Percentiles rank a stretch among this genome's conserved stretches.
phyloP scores from a whole-genome alignment of 495 filamentous ascomycete species.

The Trichoderma erinaceum region DNA sequence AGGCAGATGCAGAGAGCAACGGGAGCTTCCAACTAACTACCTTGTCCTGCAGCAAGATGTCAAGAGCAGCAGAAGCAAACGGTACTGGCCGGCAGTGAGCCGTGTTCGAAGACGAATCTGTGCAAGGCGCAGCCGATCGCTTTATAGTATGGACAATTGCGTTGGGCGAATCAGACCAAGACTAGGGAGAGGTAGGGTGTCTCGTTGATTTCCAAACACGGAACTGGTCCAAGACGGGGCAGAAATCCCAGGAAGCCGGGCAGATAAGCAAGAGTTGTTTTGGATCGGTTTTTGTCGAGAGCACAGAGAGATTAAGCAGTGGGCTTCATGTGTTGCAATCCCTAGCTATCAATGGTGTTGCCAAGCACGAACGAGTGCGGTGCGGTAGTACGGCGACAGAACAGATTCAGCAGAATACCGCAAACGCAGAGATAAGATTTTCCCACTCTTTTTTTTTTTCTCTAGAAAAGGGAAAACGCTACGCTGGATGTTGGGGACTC shows the following conservation, averaged over 20 bases:
- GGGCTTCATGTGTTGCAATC: neutral
- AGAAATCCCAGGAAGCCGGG: neutral
- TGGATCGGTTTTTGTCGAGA: neutral
- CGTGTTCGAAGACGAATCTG: neutral
- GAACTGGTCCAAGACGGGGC: neutral
- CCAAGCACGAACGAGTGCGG: neutral
- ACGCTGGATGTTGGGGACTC: neutral
- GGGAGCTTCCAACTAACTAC: neutral
- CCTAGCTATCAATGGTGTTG: neutral
- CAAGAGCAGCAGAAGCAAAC: neutral
- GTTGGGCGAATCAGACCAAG: neutral
- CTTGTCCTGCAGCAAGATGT: neutral
- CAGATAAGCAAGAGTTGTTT: neutral
- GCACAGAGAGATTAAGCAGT: neutral
- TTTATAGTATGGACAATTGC: neutral
- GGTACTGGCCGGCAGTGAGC: neutral
- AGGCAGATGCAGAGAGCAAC: neutral
- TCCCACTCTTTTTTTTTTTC: neutral
- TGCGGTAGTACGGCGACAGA: neutral
- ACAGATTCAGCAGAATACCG: neutral
- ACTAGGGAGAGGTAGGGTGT: neutral
- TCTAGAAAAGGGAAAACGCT: neutral
- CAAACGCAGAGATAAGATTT: neutral
- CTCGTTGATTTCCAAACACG: neutral
- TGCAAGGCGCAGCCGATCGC: conserved; percentile 2